Conservation (phyloP, 345 rosid species). For the Alliaria petiolata region DNA sequence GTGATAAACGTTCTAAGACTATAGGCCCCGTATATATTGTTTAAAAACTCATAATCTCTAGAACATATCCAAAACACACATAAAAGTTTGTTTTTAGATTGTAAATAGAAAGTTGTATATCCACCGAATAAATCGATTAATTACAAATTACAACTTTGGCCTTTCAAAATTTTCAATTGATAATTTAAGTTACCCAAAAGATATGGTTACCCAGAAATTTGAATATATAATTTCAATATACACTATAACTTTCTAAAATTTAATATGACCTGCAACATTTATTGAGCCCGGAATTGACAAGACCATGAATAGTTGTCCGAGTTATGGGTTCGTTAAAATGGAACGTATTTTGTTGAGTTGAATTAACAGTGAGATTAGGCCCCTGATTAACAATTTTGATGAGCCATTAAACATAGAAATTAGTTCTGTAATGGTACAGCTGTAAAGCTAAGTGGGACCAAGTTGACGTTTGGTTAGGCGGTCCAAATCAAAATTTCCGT, state of each 20-base stretch:
- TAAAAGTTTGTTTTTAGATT: background rate
- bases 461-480: conserved; percentile 30
- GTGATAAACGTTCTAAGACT: background rate
- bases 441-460: conserved; percentile 24
- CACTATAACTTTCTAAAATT: background rate
- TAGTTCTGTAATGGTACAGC: conserved; percentile 8
- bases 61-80: background rate
- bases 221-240: too few relatives aligned
- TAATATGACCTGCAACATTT: background rate
- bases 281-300: conserved; percentile 14
- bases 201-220: background rate
- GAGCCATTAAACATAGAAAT: background rate
- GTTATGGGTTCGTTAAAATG: conserved; percentile 14
- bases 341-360: background rate
- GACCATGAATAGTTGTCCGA: conserved; percentile 11
- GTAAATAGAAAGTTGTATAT: background rate
- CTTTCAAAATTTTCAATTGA: too few relatives aligned
- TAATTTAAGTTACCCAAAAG: too few relatives aligned
- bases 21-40: too few relatives aligned
- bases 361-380: conserved; percentile 22
- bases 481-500: conserved; percentile 34
- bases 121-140: background rate
- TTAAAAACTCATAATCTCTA: too few relatives aligned
- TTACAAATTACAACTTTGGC: too few relatives aligned
- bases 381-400: conserved; percentile 19